phyloP scores from a whole-genome alignment of 1,284 basidiomycete genomes.

The Boletellus deceptivus region DNA sequence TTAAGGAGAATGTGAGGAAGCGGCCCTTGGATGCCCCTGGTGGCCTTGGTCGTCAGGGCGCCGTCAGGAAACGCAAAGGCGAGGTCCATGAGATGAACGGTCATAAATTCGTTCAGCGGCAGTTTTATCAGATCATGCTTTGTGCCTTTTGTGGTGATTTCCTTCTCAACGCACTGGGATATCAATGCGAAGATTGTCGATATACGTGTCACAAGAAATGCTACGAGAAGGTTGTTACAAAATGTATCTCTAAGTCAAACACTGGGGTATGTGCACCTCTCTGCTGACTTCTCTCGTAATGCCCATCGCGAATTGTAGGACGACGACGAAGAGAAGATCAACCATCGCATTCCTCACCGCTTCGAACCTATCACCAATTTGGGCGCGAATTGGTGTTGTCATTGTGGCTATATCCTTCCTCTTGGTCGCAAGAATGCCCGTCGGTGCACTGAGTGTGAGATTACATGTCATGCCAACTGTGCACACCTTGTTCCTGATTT shows the following conservation, averaged over 20 bases:
- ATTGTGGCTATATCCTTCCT: slow-evolving; percentile 98
- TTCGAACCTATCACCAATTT: slow-evolving; percentile 98
- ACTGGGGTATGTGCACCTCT: slow-evolving; percentile 67
- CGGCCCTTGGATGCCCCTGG: slow-evolving; percentile 86
- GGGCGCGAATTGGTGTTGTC: slow-evolving; percentile 99
- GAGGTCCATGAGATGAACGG: slow-evolving; percentile 99
- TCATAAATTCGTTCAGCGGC: slow-evolving; percentile 95
- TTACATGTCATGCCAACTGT: slow-evolving; percentile 97
- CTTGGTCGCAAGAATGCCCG: slow-evolving; percentile 96
- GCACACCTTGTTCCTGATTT: slow-evolving; percentile 98
- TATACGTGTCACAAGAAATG: slow-evolving; percentile 99
- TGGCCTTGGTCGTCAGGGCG: slow-evolving; percentile 96
- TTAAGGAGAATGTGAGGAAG: slow-evolving; percentile 96
- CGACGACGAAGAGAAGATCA: slow-evolving; percentile 97
- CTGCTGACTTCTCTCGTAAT: slow-evolving; percentile 6
- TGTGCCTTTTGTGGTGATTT: slow-evolving; percentile 99
- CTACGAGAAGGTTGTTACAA: slow-evolving; percentile 98
- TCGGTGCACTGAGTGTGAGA: slow-evolving; percentile 93
- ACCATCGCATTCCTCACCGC: slow-evolving; percentile 98
- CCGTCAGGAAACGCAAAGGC: slow-evolving; percentile 95
- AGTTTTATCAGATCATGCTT: slow-evolving; percentile 98
- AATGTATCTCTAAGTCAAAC: slow-evolving; percentile 97
- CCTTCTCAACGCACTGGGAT: slow-evolving; percentile 94
- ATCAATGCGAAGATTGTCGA: slow-evolving; percentile 98
- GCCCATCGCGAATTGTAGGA: slow-evolving; percentile 57